Base-by-base conservation (phyloP, 2,329 filamentous ascomycete genomes). In the Verticillium albo-atrum region DNA sequence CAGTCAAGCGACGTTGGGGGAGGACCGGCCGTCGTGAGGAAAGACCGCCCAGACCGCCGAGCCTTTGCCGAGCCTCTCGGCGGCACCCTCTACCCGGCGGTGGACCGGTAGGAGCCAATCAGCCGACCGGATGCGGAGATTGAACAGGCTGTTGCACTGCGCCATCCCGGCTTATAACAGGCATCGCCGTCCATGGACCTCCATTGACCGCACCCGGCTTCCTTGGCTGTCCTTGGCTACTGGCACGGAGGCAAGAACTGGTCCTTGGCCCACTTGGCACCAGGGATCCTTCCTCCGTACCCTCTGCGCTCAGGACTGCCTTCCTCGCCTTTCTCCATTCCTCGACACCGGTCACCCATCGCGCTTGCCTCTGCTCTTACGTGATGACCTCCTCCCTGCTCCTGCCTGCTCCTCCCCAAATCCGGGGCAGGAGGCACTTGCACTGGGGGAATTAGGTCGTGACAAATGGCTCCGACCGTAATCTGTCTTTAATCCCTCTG, bases 41-140 rank as follows among this genome's bases (percentile, higher is more conserved):
- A 37, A 56, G 23, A 42, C 23, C 54, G 54, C 54, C 54, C 34
- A 56, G 54, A 35, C 54, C 54, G 54, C 54, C 54, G 42, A 56
- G 54, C 34, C 54, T 47, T 37, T 28, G 54, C 54, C 54, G 54
- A 56, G 54, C 37, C 6, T 56, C 54, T 56, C 54, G 54, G 54
- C 54, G 54, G 54, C 54, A 56, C 10, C 35, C 25, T 26, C 25
- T 50, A 56, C 42, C 54, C 54, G 54, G 17, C n/a, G 23, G 23
- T 26, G 42, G 42, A 50, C 17, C 20, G 20, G 9, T 23, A 50
- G 20, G 25, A 27, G 25, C 54, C 54, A 56, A 56, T 56, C 54
- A 56, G 34, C 32, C 54, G 34, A 26, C 23, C 54, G 54, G 54
- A 47, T 7, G 35, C 54, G 54, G 54, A 56, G 54, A 56, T 56